A percentile compares a stretch with the other conserved stretches of the same genome.
Conservation (phyloP, 208 protist genomes). For the Acanthamoeba comandoni region DNA sequence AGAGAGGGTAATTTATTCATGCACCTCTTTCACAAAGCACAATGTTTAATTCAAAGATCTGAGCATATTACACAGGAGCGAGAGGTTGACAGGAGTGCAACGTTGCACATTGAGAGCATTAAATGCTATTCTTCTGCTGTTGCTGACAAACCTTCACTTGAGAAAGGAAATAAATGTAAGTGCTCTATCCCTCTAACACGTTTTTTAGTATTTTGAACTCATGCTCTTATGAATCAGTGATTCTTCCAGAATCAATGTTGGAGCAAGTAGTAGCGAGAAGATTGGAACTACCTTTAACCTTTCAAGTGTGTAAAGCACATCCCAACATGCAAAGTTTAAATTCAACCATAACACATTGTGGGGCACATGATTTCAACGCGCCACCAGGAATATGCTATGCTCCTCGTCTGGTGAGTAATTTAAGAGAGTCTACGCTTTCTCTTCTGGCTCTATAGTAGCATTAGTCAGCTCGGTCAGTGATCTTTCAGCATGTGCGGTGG, state of each 20-base stretch:
- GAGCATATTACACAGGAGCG: too few species aligned
- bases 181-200: too few species aligned
- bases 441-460: too few species aligned
- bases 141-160: neutral
- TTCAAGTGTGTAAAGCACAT: constrained; percentile 18
- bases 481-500: too few species aligned
- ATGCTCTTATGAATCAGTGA: too few species aligned
- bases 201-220: too few species aligned
- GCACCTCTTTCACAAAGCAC: too few species aligned
- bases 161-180: constrained; percentile 2
- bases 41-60: too few species aligned
- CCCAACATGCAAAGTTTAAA: too few species aligned
- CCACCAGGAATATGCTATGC: neutral
- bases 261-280: neutral
- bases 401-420: neutral
- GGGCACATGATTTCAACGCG: neutral
- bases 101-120: neutral
- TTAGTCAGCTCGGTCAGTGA: too few species aligned
- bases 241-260: neutral
- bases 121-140: neutral
- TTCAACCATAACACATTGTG: constrained; percentile 18
- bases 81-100: constrained; percentile 8
- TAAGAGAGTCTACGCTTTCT: constrained; percentile 9
- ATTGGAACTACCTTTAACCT: constrained; percentile 8
- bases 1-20: too few species aligned